Evolutionary conservation across 2,329 filamentous ascomycete species (phyloP), one percentile per base, ranked within the genome.

Genomic region (Chlorencoelia australis): DNA sequence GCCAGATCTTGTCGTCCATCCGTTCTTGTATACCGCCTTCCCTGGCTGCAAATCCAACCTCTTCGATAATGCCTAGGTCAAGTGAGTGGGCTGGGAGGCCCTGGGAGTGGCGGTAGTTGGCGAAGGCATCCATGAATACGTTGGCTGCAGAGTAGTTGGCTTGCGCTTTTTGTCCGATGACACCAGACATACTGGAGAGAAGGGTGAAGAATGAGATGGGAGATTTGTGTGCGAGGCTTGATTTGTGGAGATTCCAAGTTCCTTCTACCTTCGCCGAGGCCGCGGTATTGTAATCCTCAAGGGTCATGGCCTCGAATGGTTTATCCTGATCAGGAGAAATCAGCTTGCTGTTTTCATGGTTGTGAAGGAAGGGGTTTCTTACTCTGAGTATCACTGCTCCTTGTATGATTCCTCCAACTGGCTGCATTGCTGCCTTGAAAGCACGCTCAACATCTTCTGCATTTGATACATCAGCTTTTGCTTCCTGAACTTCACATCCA

Each of bases 71-170:
- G 30, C 33, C 30, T 11, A 39, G 30, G 22, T 33, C 24, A 13
- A 39, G 30, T 5, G 36, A 27, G 15, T 11, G 15, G 8, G 36
- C 30, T 3, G n/a, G 36, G 7, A 26, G 36, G 11, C 36, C 36
- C 2, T 28, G 30, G 2, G 4, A 2, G 11, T 33, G 16, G 15
- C 30, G 30, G 15, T 39, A 39, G 7, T 15, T 7, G 24, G 36
- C 24, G 14, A 39, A 39, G 7, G 30, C 22, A 19, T 68, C 62
- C 2, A 68, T 53, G 55, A 65, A 71, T 25, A 59, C 59, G 46
- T 71, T 71, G 19, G 61, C 68, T 0, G 66, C 64, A 2, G 63
- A 59, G 48, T 76, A 76, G 3, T 69, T 67, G 4, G 68, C 43
- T 27, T 64, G 60, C 1, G 49, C 52, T 0, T 46, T 48, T 8